Conservation (phyloP, 148 eudicot species). For the Fagopyrum esculentum region DNA sequence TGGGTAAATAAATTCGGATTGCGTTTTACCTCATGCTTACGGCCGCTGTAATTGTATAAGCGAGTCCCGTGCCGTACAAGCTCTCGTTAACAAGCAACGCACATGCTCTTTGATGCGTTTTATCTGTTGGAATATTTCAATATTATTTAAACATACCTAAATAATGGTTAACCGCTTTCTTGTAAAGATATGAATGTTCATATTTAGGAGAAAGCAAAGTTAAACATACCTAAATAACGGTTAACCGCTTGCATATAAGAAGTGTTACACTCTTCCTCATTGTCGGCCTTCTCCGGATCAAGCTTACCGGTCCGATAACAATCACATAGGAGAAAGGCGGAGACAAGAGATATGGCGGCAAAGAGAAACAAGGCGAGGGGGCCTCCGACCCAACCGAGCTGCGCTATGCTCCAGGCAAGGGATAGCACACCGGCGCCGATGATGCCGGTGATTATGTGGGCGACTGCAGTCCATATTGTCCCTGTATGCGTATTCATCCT, state of each 20-base stretch:
- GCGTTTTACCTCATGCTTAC: slow-evolving; percentile 19
- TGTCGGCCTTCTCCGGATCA: slow-evolving; percentile 20
- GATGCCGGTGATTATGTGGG: slow-evolving; percentile 45
- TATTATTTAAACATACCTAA: not conserved
- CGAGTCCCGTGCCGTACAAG: slow-evolving; percentile 19
- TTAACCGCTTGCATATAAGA: slow-evolving; percentile 32
- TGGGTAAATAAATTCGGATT: not conserved
- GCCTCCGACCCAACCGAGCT: slow-evolving; percentile 47
- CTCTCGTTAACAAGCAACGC: slow-evolving; percentile 17
- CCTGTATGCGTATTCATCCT: slow-evolving; percentile 15
- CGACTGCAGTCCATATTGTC: slow-evolving; percentile 33
- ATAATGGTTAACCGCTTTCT: not conserved
- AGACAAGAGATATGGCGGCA: slow-evolving; percentile 24
- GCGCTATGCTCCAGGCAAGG: slow-evolving; percentile 42
- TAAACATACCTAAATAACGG: not conserved
- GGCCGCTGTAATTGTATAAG: slow-evolving; percentile 24
- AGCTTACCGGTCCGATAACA: slow-evolving; percentile 28
- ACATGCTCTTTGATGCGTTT: slow-evolving; percentile 11
- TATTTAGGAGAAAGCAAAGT: not conserved
- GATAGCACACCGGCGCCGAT: slow-evolving; percentile 40
- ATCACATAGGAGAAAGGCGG: slow-evolving; percentile 25
- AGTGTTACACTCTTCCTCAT: slow-evolving; percentile 6
- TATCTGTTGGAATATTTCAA: slow-evolving; percentile 9
- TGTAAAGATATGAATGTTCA: not conserved
- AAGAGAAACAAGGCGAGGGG: slow-evolving; percentile 25